A percentile compares a stretch with the other conserved stretches of the same genome.
Evolutionary conservation across 2,329 filamentous ascomycete species (phyloP).

Genomic region (Nothopassalora personata): DNA sequence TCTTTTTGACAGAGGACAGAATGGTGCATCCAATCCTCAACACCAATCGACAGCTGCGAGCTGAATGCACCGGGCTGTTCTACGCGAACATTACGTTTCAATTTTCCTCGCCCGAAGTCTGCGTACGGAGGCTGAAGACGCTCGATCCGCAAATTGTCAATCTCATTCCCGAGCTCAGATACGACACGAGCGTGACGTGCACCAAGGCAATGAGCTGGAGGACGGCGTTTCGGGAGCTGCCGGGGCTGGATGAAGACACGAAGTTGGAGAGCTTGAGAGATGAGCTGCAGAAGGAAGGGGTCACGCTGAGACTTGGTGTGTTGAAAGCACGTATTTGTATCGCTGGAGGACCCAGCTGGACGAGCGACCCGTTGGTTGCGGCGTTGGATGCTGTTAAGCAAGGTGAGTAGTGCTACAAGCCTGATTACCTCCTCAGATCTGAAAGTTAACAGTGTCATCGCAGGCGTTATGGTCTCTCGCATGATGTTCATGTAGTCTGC

Average conservation of each 20-base stretch:
- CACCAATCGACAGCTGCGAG: slow-evolving; percentile 8
- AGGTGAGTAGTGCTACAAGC: not conserved
- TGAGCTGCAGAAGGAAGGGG: slow-evolving; percentile 8
- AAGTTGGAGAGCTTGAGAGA: slow-evolving; percentile 16
- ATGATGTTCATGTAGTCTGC: slow-evolving; percentile 16
- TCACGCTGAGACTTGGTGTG: slow-evolving; percentile 9
- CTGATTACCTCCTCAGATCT: too few species aligned
- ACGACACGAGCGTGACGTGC: slow-evolving; percentile 16
- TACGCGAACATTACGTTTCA: slow-evolving; percentile 16
- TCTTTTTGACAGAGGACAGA: slow-evolving; percentile 6
- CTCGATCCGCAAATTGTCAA: slow-evolving; percentile 9
- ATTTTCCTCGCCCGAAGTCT: slow-evolving; percentile 8
- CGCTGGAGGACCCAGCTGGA: slow-evolving; percentile 10
- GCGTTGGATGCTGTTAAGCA: slow-evolving; percentile 16
- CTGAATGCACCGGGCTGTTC: slow-evolving; percentile 28
- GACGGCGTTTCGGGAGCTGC: slow-evolving; percentile 14
- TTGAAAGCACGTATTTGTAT: slow-evolving; percentile 15
- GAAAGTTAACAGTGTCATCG: not conserved
- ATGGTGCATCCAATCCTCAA: slow-evolving; percentile 12
- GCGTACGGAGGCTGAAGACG: slow-evolving; percentile 7
- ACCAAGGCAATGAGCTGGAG: slow-evolving; percentile 13
- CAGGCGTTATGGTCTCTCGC: slow-evolving; percentile 14
- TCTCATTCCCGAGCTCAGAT: slow-evolving; percentile 14
- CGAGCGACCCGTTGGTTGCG: slow-evolving; percentile 13
- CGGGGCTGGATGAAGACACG: slow-evolving; percentile 17